These are phyloP conservation scores for Venturia aucupariae DNA, from an alignment of 2,329 filamentous ascomycete species.

Conservation along the genomic window DNA sequence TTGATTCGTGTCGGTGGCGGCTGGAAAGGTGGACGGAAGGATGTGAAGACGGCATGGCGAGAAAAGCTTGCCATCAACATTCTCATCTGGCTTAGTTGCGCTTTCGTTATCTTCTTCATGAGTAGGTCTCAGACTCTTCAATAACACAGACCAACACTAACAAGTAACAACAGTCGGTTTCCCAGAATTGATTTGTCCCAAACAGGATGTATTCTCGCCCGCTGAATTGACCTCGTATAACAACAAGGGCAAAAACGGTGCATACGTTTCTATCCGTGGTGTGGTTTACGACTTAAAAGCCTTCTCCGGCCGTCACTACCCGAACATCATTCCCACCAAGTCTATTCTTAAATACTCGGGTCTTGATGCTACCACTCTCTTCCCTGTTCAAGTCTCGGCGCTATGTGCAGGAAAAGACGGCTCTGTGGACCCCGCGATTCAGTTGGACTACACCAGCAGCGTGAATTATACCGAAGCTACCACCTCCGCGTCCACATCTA, in stretches of 20 bases:
- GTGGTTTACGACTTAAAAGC: constrained; percentile 73
- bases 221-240: constrained; percentile 65
- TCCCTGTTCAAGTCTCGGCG: constrained; percentile 89
- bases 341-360: constrained; percentile 74
- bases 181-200: constrained; percentile 81
- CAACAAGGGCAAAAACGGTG: constrained; percentile 55
- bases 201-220: constrained; percentile 75
- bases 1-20: constrained; percentile 65
- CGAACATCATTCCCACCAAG: constrained; percentile 51
- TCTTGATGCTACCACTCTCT: constrained; percentile 74
- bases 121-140: constrained; percentile 20
- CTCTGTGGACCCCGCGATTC: constrained; percentile 60
- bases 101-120: constrained; percentile 76
- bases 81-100: constrained; percentile 85
- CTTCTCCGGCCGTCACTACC: constrained; percentile 73
- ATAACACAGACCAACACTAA: constrained; percentile 16
- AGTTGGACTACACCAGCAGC: constrained; percentile 68
- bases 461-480: constrained; percentile 65
- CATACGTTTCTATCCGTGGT: constrained; percentile 78
- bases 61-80: constrained; percentile 98
- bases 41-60: constrained; percentile 86
- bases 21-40: constrained; percentile 68
- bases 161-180: constrained; percentile 51
- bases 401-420: constrained; percentile 73
- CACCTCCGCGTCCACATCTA: constrained; percentile 55